Evolutionary conservation across 2,329 filamentous ascomycete species (phyloP).

Genomic region (Diaporthe sp.): DNA sequence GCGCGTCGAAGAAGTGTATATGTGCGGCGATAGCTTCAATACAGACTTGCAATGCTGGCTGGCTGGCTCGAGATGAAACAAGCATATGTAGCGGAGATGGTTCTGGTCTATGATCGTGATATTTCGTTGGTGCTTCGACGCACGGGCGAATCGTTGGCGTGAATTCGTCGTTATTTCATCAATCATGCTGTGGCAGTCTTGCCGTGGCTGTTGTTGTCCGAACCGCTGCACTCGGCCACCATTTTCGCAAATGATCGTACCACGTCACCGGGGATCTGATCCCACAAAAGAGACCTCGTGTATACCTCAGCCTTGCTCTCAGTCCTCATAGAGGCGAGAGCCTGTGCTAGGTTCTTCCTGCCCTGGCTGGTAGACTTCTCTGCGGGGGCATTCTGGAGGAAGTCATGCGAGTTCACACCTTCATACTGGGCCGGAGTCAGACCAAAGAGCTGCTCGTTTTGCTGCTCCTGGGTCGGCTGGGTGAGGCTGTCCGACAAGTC

Average conservation of each 20-base stretch:
- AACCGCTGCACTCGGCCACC: constrained; percentile 77
- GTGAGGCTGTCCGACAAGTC: constrained; percentile 76
- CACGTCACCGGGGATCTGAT: constrained; percentile 91
- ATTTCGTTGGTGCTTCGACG: constrained; percentile 33
- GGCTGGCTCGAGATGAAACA: constrained; percentile 34
- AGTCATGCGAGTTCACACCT: constrained; percentile 80
- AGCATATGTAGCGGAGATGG: constrained; percentile 37
- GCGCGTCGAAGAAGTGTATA: constrained; percentile 37
- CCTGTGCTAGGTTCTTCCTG: constrained; percentile 81
- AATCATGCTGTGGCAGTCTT: constrained; percentile 47
- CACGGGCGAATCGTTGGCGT: constrained; percentile 36
- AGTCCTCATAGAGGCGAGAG: constrained; percentile 81
- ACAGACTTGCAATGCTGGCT: constrained; percentile 31
- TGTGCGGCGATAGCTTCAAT: constrained; percentile 35
- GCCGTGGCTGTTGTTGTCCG: constrained; percentile 46
- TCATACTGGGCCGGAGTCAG: constrained; percentile 91
- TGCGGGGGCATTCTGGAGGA: constrained; percentile 66
- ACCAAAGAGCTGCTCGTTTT: constrained; percentile 88
- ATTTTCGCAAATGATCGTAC: constrained; percentile 93
- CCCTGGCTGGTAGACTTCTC: constrained; percentile 68
- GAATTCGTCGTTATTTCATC: constrained; percentile 41
- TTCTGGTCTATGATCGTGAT: constrained; percentile 36
- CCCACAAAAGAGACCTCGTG: constrained; percentile 91
- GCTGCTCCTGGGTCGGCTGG: constrained; percentile 83
- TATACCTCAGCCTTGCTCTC: constrained; percentile 87